A percentile compares a stretch with the other conserved stretches of the same genome.
phyloP scores from a whole-genome alignment of 225 moss, liverwort and hornwort species.

The Marchantia paleacea region DNA sequence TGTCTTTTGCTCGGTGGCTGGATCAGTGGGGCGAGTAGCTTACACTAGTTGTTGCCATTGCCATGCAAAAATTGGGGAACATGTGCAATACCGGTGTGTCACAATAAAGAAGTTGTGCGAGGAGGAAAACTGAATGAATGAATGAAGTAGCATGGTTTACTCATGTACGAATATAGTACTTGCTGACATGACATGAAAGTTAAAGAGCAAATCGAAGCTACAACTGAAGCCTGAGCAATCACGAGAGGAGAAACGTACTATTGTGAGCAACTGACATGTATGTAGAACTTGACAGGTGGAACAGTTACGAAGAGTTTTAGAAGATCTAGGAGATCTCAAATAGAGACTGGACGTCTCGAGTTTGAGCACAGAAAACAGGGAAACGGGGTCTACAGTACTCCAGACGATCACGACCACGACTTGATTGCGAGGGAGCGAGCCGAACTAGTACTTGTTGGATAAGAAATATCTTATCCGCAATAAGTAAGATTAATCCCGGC shows the following conservation, averaged over 20 bases:
- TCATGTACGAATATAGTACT: background rate
- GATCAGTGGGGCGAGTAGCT: background rate
- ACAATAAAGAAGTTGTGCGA: background rate
- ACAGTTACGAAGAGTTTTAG: slow-evolving; percentile 45
- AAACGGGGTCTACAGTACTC: background rate
- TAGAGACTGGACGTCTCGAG: background rate
- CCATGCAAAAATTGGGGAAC: background rate
- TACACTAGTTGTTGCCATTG: background rate
- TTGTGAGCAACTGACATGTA: background rate
- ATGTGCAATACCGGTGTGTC: background rate
- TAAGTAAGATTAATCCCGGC: background rate
- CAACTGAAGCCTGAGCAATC: background rate
- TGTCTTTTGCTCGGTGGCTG: background rate
- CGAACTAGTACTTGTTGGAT: background rate
- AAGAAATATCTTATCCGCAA: background rate
- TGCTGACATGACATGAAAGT: background rate
- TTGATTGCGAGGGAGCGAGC: background rate
- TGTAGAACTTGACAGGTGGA: slow-evolving; percentile 33
- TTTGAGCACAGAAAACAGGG: background rate
- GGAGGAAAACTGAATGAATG: background rate
- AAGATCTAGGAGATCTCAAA: slow-evolving; percentile 42
- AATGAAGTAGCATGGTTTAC: background rate
- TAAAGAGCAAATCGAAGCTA: background rate
- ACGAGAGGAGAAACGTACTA: background rate
- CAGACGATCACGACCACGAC: background rate